Base-by-base conservation (phyloP, 176 grass and related monocot genomes). In the Paspalum notatum region DNA sequence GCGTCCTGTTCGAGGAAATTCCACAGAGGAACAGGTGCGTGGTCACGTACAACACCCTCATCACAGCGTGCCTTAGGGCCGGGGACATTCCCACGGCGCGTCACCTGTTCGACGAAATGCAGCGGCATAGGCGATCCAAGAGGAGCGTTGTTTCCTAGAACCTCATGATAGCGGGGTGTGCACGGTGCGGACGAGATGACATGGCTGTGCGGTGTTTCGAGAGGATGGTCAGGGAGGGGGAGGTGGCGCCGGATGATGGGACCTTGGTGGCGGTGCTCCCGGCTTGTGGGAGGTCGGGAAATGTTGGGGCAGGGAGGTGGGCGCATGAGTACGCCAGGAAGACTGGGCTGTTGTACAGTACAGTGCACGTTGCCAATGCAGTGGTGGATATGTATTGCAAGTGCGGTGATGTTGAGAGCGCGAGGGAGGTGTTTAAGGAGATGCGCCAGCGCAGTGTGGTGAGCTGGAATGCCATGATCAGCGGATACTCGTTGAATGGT, bases 301-400 rank as follows among this genome's bases (percentile, higher is more conserved):
- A 83, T 49, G 40, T 80, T 25, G 66, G 73, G 1, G 57, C 65
- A 5, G 90, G 90, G 37, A 80, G 43, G 13, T 86, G 69, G 80
- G 84, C 50, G 7, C 86, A 86, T 46, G 68, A 83, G 62, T 83
- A 87, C 20, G 84, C 90, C 1, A 73, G 25, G 4, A 83, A 63
- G 44, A 77, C 57, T 8, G 71, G 80, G 0, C 20, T 89, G 16
- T 7, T 87, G 32, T 62, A 77, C 2, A 27, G 47, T 24, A 64
- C 72, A 2, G 58, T 87, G 16, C 65, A 89, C 60, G 87, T 89
- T 73, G 84, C 60, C 3, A 92, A 92, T 62, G 77, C 80, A 0
- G 57, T 92, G 22, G 37, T 92, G 16, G 87, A 89, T 40, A 92
- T 92, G 90, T 89, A 89, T 53, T 92, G 87, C 80, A 92, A 92